Percentiles rank a stretch among this genome's conserved stretches.
Evolutionary conservation across 306 rosid species (phyloP).

Genomic region (Comarum palustre): DNA sequence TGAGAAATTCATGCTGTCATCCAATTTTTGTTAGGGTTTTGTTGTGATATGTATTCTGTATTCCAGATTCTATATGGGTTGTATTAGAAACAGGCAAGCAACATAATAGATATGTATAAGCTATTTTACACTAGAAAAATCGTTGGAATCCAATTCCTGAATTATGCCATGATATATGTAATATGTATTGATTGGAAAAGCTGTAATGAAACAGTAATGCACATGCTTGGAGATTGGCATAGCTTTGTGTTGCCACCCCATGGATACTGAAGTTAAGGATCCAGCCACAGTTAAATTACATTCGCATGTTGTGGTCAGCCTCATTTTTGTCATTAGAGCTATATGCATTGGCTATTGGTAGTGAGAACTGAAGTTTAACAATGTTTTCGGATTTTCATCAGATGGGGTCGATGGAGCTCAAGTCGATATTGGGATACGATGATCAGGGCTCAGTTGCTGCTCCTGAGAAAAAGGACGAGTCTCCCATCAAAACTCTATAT

Average conservation of each 20-base stretch:
- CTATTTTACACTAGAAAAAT: neutral
- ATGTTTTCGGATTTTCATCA: constrained; percentile 13
- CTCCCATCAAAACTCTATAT: constrained; percentile 19
- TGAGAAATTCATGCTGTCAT: neutral
- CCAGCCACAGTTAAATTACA: constrained; percentile 25
- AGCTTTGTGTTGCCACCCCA: constrained; percentile 18
- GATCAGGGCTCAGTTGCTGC: constrained; percentile 38
- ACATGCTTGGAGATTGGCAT: constrained; percentile 24
- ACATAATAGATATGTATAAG: neutral
- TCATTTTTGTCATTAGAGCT: neutral
- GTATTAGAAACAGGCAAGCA: neutral
- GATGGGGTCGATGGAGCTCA: constrained; percentile 35
- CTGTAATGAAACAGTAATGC: constrained; percentile 29
- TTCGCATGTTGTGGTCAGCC: constrained; percentile 34
- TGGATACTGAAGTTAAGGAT: constrained; percentile 26
- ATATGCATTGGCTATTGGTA: neutral
- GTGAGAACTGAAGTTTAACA: neutral
- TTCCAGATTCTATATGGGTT: neutral
- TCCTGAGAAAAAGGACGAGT: constrained; percentile 29
- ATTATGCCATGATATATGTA: neutral
- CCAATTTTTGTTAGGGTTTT: neutral
- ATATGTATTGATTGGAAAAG: constrained; percentile 15
- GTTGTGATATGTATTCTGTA: neutral
- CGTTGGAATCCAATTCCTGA: neutral
- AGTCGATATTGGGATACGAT: constrained; percentile 34